A percentile compares a stretch with the other conserved stretches of the same genome.
Conservation (phyloP, 2,329 filamentous ascomycete genomes). For the Xylaria sp. region DNA sequence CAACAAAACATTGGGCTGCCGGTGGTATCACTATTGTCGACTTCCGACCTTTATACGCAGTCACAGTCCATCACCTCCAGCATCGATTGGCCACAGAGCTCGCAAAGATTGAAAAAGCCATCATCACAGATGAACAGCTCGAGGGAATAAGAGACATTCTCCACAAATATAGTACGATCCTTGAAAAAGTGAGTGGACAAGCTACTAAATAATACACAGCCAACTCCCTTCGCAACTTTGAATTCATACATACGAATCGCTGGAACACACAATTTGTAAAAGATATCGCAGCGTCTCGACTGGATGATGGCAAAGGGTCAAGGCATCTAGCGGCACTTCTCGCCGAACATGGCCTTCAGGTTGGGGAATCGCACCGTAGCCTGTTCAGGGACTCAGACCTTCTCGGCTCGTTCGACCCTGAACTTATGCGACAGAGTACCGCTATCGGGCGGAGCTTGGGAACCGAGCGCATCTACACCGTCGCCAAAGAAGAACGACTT, state of each 20-base stretch:
- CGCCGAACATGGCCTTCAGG: conserved; percentile 21
- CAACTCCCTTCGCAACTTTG: conserved; percentile 27
- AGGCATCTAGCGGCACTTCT: conserved; percentile 29
- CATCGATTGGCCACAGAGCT: conserved; percentile 21
- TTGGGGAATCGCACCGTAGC: conserved; percentile 23
- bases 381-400: conserved; percentile 30
- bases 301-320: conserved; percentile 30
- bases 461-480: conserved; percentile 18
- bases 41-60: conserved; percentile 31
- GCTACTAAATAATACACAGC: conserved; percentile 16
- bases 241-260: conserved; percentile 33
- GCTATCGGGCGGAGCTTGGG: conserved; percentile 30
- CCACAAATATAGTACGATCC: conserved; percentile 20
- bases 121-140: conserved; percentile 25
- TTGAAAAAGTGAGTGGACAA: neutral
- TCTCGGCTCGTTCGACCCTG: conserved; percentile 28
- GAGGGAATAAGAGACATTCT: conserved; percentile 23
- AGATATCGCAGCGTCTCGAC: conserved; percentile 30
- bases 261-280: conserved; percentile 34
- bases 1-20: conserved; percentile 26
- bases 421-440: conserved; percentile 31
- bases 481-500: conserved; percentile 23
- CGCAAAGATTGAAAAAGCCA: conserved; percentile 11
- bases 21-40: conserved; percentile 28
- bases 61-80: conserved; percentile 33